Percentiles rank a stretch among this genome's conserved stretches.
phyloP scores from a whole-genome alignment of 2,329 filamentous ascomycete species.

The Herpotrichia juniperi region DNA sequence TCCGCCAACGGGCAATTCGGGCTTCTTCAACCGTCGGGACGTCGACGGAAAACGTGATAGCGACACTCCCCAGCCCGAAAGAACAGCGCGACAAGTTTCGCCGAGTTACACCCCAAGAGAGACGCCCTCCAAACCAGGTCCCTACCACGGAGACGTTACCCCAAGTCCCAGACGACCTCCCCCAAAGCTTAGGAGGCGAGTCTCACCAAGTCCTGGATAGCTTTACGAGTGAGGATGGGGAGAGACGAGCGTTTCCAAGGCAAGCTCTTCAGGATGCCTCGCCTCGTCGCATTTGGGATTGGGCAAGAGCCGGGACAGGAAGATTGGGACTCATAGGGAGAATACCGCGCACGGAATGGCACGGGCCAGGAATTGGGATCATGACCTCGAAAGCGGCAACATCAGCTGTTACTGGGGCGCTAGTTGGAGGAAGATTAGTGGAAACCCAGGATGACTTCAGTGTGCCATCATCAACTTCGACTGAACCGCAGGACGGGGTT shows the following conservation, averaged over 20 bases:
- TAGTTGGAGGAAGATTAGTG: conserved; percentile 13
- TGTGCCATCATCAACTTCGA: conserved; percentile 33
- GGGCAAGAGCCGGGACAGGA: conserved; percentile 38
- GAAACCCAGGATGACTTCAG: conserved; percentile 34
- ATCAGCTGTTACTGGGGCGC: conserved; percentile 17
- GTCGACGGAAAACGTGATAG: conserved; percentile 34
- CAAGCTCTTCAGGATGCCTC: conserved; percentile 21
- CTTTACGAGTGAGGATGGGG: conserved; percentile 10
- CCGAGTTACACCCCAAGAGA: conserved; percentile 29
- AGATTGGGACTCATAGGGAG: conserved; percentile 35
- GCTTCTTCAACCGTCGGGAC: conserved; percentile 41
- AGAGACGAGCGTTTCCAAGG: neutral
- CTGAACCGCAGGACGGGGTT: conserved; percentile 23
- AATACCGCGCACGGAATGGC: conserved; percentile 37
- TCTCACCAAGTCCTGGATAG: conserved; percentile 32
- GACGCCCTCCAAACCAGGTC: conserved; percentile 18
- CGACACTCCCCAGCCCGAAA: conserved; percentile 32
- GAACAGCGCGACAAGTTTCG: conserved; percentile 31
- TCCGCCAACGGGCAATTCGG: conserved; percentile 43
- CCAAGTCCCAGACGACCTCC: conserved; percentile 41
- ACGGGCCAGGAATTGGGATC: conserved; percentile 13
- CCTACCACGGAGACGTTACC: conserved; percentile 17
- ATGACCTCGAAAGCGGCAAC: conserved; percentile 20
- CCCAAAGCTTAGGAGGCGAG: conserved; percentile 40
- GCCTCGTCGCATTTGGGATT: conserved; percentile 39